Evolutionary conservation across 176 grass and related monocot species (phyloP), one percentile per base, ranked within the genome.

Genomic region (Hyparrhenia diplandra): DNA sequence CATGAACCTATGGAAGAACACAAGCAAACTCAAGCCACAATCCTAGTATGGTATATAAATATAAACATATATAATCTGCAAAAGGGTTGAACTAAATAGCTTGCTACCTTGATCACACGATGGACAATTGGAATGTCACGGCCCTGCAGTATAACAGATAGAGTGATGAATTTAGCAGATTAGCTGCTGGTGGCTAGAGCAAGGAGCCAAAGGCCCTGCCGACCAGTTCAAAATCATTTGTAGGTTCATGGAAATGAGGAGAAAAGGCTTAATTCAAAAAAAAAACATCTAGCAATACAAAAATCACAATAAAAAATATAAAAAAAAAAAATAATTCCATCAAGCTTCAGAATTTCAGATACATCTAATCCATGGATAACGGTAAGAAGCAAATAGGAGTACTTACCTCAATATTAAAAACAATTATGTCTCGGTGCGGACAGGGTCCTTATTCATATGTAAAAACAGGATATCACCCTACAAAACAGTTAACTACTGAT

Each of bases 41-140:
- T 69, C 34, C 57, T 3, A 4, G 64, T 65, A 58, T 31, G 25
- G 24, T n/a, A n/a, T n/a, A n/a, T n/a, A n/a, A n/a, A 59, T 61
- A 43, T 13, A 24, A 66, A 57, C 18, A n/a, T n/a, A 17, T 54
- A 25, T 24, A 40, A 20, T 35, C 36, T 2, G 51, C 23, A n/a
- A 18, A 1, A 20, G 5, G 30, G 43, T 18, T 17, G 13, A 59
- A 55, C 35, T 18, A 1, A 20, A 59, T 77, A 72, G 18, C 6
- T 71, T 59, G 27, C 77, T 77, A 94, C 94, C 94, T 94, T 88
- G 64, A 97, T 97, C 69, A 97, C 94, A 67, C 94, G 94, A 84
- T 97, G 94, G 69, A 97, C 94, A 47, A 97, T 97, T 77, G 94
- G 94, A 78, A 97, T 97, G 52, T 82, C 67, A 20, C 94, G 91